Conservation (phyloP, 2,329 filamentous ascomycete species). For the Fonsecaea monophora region DNA sequence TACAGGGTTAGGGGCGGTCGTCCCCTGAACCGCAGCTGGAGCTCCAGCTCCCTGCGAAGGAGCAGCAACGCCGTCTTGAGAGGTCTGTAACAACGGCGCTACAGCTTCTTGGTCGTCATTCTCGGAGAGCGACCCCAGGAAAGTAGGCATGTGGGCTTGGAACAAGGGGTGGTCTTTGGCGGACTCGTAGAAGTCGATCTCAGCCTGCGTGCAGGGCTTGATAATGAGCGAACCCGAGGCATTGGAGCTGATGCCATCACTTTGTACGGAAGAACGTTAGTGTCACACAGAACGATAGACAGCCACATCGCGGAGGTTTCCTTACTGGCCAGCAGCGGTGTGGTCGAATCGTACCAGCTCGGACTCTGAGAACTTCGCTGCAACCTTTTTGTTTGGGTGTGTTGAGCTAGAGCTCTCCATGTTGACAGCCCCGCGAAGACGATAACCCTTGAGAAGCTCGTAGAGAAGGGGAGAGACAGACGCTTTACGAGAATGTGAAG, state of each 20-base stretch:
- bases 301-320: slow-evolving; percentile 27
- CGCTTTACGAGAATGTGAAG: neutral
- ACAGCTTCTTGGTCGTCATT: slow-evolving; percentile 56
- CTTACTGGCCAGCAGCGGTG: slow-evolving; percentile 59
- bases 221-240: slow-evolving; percentile 84
- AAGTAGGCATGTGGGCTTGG: slow-evolving; percentile 80
- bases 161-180: slow-evolving; percentile 73
- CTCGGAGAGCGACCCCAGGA: slow-evolving; percentile 79
- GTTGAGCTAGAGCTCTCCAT: slow-evolving; percentile 9
- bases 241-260: slow-evolving; percentile 89
- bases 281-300: neutral
- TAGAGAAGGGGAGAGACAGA: neutral
- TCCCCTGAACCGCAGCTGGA: slow-evolving; percentile 28
- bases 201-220: slow-evolving; percentile 86
- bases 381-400: slow-evolving; percentile 21
- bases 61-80: slow-evolving; percentile 55
- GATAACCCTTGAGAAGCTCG: neutral
- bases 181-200: slow-evolving; percentile 89
- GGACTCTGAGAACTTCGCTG: slow-evolving; percentile 23
- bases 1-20: slow-evolving; percentile 40
- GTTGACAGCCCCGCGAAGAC: neutral
- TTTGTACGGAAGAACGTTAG: slow-evolving; percentile 49
- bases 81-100: slow-evolving; percentile 49
- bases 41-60: slow-evolving; percentile 36
- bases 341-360: slow-evolving; percentile 54